phyloP scores from a whole-genome alignment of 2,329 filamentous ascomycete species.

The Stagonosporopsis cucurbitacearum region DNA sequence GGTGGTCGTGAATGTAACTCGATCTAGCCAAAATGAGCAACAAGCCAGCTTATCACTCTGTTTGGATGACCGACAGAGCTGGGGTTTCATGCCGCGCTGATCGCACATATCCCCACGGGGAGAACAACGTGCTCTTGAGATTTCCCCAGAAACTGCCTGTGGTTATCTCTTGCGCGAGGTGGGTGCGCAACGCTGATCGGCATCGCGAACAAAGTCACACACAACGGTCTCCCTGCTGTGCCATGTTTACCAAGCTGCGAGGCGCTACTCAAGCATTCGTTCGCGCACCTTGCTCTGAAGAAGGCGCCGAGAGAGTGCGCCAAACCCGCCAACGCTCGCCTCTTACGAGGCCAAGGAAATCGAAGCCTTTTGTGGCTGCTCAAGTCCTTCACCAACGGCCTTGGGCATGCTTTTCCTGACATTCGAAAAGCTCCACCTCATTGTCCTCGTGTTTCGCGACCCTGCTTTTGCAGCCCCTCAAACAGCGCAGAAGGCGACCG shows the following conservation, averaged over 20 bases:
- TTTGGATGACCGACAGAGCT: slow-evolving; percentile 6
- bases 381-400: slow-evolving; percentile 37
- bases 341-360: slow-evolving; percentile 37
- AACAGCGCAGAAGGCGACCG: neutral
- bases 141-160: slow-evolving; percentile 1
- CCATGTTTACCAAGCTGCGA: slow-evolving; percentile 27
- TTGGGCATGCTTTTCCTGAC: slow-evolving; percentile 45
- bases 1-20: slow-evolving; percentile 35
- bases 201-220: neutral
- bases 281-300: slow-evolving; percentile 20
- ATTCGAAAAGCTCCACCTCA: neutral
- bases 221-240: slow-evolving; percentile 1
- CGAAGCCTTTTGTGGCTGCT: slow-evolving; percentile 33
- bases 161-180: neutral
- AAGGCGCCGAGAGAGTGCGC: slow-evolving; percentile 35
- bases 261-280: slow-evolving; percentile 35
- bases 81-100: slow-evolving; percentile 23
- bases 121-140: slow-evolving; percentile 1
- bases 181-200: neutral
- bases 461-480: neutral
- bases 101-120: slow-evolving; percentile 38
- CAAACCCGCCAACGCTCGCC: slow-evolving; percentile 28
- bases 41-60: neutral
- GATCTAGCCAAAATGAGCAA: slow-evolving; percentile 22
- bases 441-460: neutral